Evolutionary conservation across 495 filamentous ascomycete species (phyloP).

Genomic region (Durotheca rogersii): DNA sequence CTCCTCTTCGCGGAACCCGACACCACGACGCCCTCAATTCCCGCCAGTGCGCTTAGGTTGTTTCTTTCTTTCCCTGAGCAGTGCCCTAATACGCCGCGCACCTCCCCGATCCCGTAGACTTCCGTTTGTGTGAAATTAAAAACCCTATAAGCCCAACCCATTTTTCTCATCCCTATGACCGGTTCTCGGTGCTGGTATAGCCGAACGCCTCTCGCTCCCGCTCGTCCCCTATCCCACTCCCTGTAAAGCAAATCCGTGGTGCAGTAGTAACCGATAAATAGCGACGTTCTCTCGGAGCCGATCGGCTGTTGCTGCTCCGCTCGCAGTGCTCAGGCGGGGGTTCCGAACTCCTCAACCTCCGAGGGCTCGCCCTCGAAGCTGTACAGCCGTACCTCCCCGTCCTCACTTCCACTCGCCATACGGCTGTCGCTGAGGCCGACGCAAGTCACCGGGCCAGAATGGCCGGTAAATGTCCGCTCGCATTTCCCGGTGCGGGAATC

Average conservation of each 20-base stretch:
- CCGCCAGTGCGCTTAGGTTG: conserved; percentile 14
- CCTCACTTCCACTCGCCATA: conserved; percentile 88
- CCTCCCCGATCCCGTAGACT: no score
- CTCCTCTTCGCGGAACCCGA: neutral
- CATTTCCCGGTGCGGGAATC: conserved; percentile 87
- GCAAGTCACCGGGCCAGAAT: conserved; percentile 87
- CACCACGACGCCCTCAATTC: neutral
- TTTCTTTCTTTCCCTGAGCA: conserved; percentile 19
- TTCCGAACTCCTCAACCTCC: conserved; percentile 39
- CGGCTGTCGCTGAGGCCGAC: conserved; percentile 84
- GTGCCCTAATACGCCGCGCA: conserved; percentile 12
- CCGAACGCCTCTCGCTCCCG: conserved; percentile 22
- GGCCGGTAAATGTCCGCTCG: conserved; percentile 86
- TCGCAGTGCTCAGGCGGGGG: conserved; percentile 30
- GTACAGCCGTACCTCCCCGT: conserved; percentile 85
- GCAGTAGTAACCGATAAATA: conserved; percentile 3
- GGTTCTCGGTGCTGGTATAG: conserved; percentile 21
- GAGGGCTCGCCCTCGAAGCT: conserved; percentile 64
- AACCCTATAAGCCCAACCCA: neutral
- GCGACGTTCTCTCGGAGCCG: neutral
- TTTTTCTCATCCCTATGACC: conserved; percentile 13
- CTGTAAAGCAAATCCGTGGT: conserved; percentile 12
- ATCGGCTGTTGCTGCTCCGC: neutral
- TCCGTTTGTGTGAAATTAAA: no score
- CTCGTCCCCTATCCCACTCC: no score